Base-by-base conservation (phyloP, 305 asterid genomes). In the Plantago rigida region DNA sequence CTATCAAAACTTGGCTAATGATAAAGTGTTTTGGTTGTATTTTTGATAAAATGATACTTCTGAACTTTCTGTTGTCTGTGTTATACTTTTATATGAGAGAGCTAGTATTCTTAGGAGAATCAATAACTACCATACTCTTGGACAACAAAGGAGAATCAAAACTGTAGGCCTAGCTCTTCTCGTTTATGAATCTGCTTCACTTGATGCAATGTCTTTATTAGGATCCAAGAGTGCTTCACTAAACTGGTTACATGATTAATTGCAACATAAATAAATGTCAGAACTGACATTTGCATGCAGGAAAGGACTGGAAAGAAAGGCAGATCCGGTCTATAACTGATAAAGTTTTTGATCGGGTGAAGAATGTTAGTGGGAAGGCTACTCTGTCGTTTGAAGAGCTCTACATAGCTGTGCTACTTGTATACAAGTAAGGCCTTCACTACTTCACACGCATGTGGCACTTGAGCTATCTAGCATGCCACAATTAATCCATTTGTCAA, bases 301-400 rank as follows among this genome's bases (percentile, higher is more conserved):
- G 98, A 51, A 84, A 79, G 72, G 84, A 84, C 13, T 86, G 95
- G 96, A 92, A 85, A 83, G 85, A 84, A 47, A 74, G 19, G 62
- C 88, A 88, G 69, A 84, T 84, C 29, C 75, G 70, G 13, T 60
- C 56, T 19, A 92, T 92, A 34, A 44, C 90, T 0, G 78, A 86
- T 74, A 84, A 66, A 75, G 87, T 81, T 59, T 88, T 75, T 65
- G 79, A 88, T 66, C 85, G 81, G 67, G 79, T 86, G 77, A 81
- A 77, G 75, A 69, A 64, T 36, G 88, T 80, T n/a, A 9, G 73
- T 46, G 98, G 87, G 60, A 72, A 59, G 68, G 71, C 67, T 47
- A 81, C 63, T 56, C 76, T 90, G 65, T 76, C 81, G 5, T 53
- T 90, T 64, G 96, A 87, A 69, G 96, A 90, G 68, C 85, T 90